Evolutionary conservation across 257 asterid genomes (phyloP).

Genomic region (Henckelia pumila): DNA sequence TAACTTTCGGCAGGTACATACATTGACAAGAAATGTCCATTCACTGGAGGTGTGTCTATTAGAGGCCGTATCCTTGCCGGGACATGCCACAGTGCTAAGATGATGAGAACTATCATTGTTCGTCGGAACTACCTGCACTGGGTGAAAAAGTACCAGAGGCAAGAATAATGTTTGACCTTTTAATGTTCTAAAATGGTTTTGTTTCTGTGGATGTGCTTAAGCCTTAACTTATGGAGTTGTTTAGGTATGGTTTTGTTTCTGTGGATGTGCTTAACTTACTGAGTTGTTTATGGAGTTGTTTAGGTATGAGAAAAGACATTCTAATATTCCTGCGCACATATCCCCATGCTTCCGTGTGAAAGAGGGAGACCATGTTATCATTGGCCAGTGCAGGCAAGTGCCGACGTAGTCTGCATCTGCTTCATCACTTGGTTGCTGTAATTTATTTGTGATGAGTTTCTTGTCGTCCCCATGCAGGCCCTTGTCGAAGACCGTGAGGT

Average conservation of each 20-base stretch:
- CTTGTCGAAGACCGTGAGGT: conserved; percentile 75
- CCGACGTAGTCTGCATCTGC: background rate
- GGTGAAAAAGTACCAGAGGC: conserved; percentile 80
- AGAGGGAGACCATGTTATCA: conserved; percentile 74
- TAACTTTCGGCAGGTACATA: conserved; percentile 46
- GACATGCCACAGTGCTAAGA: conserved; percentile 89
- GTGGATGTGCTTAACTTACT: background rate
- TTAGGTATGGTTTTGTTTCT: conserved; percentile 40
- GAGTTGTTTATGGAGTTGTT: background rate
- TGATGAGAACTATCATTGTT: conserved; percentile 71
- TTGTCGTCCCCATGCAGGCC: conserved; percentile 51
- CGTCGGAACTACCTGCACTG: conserved; percentile 72
- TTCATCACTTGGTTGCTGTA: background rate
- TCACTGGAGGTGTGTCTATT: conserved; percentile 74
- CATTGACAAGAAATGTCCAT: conserved; percentile 86
- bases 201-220: background rate
- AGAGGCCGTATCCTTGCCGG: conserved; percentile 85
- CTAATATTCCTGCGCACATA: conserved; percentile 76
- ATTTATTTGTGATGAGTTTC: background rate
- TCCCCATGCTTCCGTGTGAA: conserved; percentile 90
- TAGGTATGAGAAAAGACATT: conserved; percentile 85
- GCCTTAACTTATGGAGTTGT: background rate
- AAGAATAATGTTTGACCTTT: background rate
- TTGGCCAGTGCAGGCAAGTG: conserved; percentile 84
- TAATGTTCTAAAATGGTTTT: background rate